Percentiles rank a stretch among this genome's conserved stretches.
Conservation (phyloP, 306 rosid species). For the Acacia melanoxylon region DNA sequence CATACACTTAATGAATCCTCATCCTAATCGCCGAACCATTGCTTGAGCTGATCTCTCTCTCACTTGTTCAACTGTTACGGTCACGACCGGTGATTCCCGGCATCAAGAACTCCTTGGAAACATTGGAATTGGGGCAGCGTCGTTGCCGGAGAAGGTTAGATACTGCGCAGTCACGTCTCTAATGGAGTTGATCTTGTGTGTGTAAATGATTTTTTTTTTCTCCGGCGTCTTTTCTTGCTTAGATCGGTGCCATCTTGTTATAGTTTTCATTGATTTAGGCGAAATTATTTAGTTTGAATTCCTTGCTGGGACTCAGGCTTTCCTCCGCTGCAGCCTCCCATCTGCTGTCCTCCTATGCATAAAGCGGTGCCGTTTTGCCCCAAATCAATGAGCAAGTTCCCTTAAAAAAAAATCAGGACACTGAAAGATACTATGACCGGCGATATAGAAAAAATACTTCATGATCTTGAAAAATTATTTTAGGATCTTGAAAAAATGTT, state of each 20-base stretch:
- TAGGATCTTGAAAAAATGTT: no score
- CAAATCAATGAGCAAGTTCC: no score
- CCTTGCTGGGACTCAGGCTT: no score
- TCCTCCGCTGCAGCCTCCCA: no score
- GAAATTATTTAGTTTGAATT: neutral
- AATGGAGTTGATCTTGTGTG: neutral
- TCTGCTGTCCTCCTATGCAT: no score
- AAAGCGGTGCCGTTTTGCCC: no score
- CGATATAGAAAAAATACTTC: no score
- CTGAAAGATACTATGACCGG: no score
- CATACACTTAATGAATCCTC: neutral
- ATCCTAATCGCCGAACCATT: neutral
- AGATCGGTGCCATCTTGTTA: neutral
- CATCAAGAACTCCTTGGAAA: neutral
- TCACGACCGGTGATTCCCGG: neutral
- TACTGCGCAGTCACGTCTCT: neutral
- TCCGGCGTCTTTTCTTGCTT: neutral
- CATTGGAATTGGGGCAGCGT: neutral
- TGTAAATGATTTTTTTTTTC: no score
- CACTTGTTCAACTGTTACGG: neutral
- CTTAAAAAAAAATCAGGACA: no score
- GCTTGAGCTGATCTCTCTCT: neutral
- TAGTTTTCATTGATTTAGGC: neutral
- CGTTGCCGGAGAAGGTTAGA: neutral
- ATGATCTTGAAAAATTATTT: no score